Conservation (phyloP, 306 rosid genomes). For the Phaseolus lunatus region DNA sequence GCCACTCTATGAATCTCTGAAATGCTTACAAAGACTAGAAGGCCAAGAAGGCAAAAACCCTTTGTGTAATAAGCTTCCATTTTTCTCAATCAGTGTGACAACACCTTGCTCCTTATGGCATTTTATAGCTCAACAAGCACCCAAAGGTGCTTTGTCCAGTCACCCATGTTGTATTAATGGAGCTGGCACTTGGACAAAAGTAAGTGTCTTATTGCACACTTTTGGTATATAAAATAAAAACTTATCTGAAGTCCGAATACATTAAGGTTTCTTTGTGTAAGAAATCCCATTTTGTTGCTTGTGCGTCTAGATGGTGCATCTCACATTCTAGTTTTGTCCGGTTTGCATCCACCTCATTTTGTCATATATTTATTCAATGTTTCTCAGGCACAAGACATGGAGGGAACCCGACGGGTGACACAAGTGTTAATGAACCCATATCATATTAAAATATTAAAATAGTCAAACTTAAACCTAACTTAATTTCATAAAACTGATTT, state of each 20-base stretch:
- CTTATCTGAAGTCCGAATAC: background rate
- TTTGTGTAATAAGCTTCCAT: constrained; percentile 49
- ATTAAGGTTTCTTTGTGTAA: constrained; percentile 3
- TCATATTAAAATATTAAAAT: too few species aligned
- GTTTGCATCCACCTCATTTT: too few species aligned
- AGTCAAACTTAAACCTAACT: too few species aligned
- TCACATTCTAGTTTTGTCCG: background rate
- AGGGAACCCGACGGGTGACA: too few species aligned
- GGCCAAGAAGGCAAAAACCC: constrained; percentile 47
- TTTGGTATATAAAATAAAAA: background rate
- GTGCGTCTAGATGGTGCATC: constrained; percentile 43
- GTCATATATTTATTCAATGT: too few species aligned
- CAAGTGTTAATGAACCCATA: too few species aligned
- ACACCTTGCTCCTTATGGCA: background rate
- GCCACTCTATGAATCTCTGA: constrained; percentile 44
- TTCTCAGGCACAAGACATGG: too few species aligned
- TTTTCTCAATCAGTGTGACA: background rate
- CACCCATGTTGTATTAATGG: constrained; percentile 52
- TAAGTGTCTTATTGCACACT: constrained; percentile 40
- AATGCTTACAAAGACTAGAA: constrained; percentile 46
- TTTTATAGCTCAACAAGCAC: constrained; percentile 45
- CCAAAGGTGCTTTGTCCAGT: constrained; percentile 42
- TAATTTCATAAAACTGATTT: too few species aligned
- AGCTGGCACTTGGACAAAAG: constrained; percentile 50
- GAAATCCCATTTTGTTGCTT: background rate